These are phyloP conservation scores for Xylaria flabelliformis DNA, from an alignment of 495 filamentous ascomycete genomes.

Conservation along the genomic window DNA sequence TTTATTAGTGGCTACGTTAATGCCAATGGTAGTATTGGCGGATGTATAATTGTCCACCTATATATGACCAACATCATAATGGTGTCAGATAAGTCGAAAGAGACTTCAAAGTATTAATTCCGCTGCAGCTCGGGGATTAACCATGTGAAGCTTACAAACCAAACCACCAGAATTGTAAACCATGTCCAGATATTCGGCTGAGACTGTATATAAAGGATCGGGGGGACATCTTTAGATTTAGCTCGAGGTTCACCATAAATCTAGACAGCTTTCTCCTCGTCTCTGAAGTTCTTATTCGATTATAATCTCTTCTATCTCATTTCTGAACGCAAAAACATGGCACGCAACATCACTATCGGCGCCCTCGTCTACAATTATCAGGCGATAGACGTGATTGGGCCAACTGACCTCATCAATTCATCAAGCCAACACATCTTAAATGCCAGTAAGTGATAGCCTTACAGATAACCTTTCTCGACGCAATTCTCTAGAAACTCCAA, in stretches of 20 bases:
- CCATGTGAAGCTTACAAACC: neutral
- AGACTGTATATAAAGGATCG: constrained; percentile 1
- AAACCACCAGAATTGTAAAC: neutral
- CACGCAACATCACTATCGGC: constrained; percentile 37
- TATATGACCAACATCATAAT: neutral
- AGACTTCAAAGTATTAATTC: neutral
- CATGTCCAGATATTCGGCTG: neutral
- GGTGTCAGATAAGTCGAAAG: neutral
- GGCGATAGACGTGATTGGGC: constrained; percentile 43
- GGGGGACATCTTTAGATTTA: neutral
- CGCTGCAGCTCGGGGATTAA: constrained; percentile 20
- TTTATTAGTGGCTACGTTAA: neutral
- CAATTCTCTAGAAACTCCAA: neutral
- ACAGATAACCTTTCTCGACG: neutral
- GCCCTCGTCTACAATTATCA: constrained; percentile 40
- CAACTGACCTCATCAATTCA: constrained; percentile 43
- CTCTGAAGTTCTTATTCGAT: neutral
- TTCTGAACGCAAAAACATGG: constrained; percentile 28
- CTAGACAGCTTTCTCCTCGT: neutral
- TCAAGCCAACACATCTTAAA: constrained; percentile 33
- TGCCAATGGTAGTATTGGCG: neutral
- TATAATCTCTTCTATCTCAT: neutral
- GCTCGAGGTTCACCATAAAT: neutral
- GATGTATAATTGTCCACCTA: neutral
- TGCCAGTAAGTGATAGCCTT: neutral